Evolutionary conservation across 176 grass and related monocot species (phyloP).

Genomic region (Cenchrus fungigraminus): DNA sequence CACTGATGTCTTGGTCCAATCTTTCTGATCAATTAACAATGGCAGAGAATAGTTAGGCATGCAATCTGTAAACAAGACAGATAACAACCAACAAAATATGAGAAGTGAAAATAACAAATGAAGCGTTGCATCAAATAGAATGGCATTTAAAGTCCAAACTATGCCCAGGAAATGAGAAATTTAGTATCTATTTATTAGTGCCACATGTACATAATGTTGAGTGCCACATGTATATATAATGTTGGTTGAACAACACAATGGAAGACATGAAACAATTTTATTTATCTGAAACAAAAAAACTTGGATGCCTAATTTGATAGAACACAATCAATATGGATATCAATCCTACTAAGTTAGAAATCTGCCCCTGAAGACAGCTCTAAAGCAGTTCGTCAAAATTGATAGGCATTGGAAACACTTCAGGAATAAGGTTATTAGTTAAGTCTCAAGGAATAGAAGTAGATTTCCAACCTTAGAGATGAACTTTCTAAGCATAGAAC

Average conservation of each 20-base stretch:
- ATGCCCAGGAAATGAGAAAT: neutral
- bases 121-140: slow-evolving; percentile 11
- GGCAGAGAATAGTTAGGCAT: slow-evolving; percentile 9
- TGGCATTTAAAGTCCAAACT: neutral
- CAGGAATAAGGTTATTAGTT: neutral
- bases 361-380: neutral
- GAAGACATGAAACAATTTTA: neutral
- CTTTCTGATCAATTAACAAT: slow-evolving; percentile 66
- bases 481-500: neutral
- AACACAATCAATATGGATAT: slow-evolving; percentile 2
- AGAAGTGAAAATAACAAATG: neutral
- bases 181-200: neutral
- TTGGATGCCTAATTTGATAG: neutral
- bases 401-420: neutral
- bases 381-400: neutral
- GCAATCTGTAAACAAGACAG: neutral
- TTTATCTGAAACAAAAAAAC: neutral
- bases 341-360: slow-evolving; percentile 3
- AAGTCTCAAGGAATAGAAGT: neutral
- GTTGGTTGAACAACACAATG: neutral
- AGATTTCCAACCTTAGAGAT: neutral
- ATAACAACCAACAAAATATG: neutral
- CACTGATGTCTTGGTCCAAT: slow-evolving; percentile 96
- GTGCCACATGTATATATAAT: neutral
- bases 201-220: neutral